Base-by-base conservation (phyloP, 2,329 filamentous ascomycete genomes). In the Trichocomaceae sp. region DNA sequence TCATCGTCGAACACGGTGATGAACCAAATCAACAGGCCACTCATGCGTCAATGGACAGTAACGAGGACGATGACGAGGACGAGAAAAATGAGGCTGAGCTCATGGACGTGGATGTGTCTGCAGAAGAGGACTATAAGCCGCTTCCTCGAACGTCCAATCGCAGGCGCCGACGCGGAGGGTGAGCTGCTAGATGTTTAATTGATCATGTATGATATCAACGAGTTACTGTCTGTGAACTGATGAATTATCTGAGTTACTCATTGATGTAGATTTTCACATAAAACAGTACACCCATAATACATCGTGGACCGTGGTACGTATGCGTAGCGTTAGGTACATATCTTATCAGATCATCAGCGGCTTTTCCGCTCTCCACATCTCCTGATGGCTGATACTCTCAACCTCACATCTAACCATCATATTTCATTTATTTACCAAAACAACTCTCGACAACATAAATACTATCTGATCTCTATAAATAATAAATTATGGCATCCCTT, bases 1-100 rank as follows among this genome's bases (percentile, higher is more conserved):
- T 71, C 52, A 61, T 71, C 17, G 64, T 70, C 4, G 69, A 71
- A 48, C 60, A 61, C 29, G 61, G 63, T 22, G 58, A 58, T 23
- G 54, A 44, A 13, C 15, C 35, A 23, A 42, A 22, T 17, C 44
- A 33, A 13, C 33, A 51, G 2, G 31, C 44, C 9, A 37, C 41
- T 13, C 29, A 33, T 6, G 54, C 58, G 8, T 46, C 54, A 3
- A 60, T 59, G 8, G 58, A 55, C 12, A 57, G 50, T 15, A 45
- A 49, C 9, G 57, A 59, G 6, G 54, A 55, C 2, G 47, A 49
- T 15, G 47, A 49, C 9, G 57, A 59, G 6, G 54, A 55, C 2
- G 47, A 49, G 7, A 56, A n/a, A 46, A 19, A 44, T 23, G 35
- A 50, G 54, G 50, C 31, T 35, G 31, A 35, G 31, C 13, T n/a